Evolutionary conservation across 768 basidiomycete genomes (phyloP).

Genomic region (Chalciporus chontae): DNA sequence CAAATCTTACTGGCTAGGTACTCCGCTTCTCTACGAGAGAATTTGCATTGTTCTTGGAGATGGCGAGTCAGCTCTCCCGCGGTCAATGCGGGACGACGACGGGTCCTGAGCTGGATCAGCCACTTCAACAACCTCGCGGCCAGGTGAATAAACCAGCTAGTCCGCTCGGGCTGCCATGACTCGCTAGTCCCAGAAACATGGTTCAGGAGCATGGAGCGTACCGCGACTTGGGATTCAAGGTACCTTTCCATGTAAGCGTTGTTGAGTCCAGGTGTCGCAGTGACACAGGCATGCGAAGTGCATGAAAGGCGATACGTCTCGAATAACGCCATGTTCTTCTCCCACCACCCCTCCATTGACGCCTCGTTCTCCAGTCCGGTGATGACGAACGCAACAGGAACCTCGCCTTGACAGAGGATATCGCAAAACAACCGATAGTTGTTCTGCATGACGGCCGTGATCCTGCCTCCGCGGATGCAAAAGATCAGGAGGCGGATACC

Average conservation of each 20-base stretch:
- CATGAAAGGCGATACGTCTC: constrained; percentile 21
- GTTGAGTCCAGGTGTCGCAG: constrained; percentile 29
- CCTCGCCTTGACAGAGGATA: constrained; percentile 28
- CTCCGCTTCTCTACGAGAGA: constrained; percentile 19
- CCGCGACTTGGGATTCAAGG: constrained; percentile 27
- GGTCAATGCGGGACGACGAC: constrained; percentile 15
- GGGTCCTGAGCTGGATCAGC: constrained; percentile 14
- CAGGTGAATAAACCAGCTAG: constrained; percentile 23
- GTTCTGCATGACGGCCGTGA: constrained; percentile 27
- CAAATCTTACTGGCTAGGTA: constrained; percentile 24
- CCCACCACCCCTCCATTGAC: constrained; percentile 34
- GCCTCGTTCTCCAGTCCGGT: constrained; percentile 32
- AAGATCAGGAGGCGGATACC: constrained; percentile 33
- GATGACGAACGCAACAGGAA: constrained; percentile 31
- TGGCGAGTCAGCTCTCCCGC: constrained; percentile 17
- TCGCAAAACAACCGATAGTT: constrained; percentile 32
- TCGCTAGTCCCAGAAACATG: constrained; percentile 11
- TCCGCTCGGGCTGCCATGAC: constrained; percentile 23
- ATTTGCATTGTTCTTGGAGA: constrained; percentile 23
- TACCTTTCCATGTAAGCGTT: constrained; percentile 28
- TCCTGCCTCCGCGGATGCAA: constrained; percentile 32
- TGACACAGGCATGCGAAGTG: constrained; percentile 37
- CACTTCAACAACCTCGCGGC: constrained; percentile 19
- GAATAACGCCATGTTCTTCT: constrained; percentile 31
- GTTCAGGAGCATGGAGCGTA: constrained; percentile 21